phyloP scores from a whole-genome alignment of 441 rosid species.

The Daphne laureola region DNA sequence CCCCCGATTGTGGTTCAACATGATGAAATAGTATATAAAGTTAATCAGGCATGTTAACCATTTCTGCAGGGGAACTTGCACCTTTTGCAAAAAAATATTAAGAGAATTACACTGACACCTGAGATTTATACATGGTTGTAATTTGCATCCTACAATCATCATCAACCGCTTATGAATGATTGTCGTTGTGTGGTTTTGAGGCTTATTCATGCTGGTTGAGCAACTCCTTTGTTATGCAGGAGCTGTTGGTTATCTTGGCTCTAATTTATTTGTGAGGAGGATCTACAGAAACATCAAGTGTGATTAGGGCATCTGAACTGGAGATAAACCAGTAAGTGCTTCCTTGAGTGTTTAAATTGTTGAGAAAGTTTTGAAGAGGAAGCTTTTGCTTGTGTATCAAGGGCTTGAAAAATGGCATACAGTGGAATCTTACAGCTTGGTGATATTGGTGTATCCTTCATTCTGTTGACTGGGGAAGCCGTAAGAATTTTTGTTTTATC shows the following conservation, averaged over 20 bases:
- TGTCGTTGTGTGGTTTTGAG: no score
- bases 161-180: no score
- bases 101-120: no score
- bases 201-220: background rate
- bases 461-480: conserved; percentile 11
- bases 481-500: conserved; percentile 7
- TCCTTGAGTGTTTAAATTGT: conserved; percentile 19
- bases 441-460: conserved; percentile 7
- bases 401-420: background rate
- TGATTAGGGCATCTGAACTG: conserved; percentile 32
- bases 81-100: no score
- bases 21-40: no score
- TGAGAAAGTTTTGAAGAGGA: conserved; percentile 16
- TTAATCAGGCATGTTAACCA: no score
- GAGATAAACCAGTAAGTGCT: conserved; percentile 21
- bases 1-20: no score
- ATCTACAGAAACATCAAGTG: conserved; percentile 95
- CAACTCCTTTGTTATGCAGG: conserved; percentile 37
- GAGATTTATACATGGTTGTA: no score
- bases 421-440: conserved; percentile 4
- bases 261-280: conserved; percentile 82
- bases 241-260: conserved; percentile 86
- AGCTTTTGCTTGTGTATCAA: conserved; percentile 1
- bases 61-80: no score
- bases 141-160: no score